Percentiles rank a stretch among this genome's conserved stretches.
These are phyloP conservation scores for Dentipellis sp. DNA, from an alignment of 768 basidiomycete genomes.

Conservation along the genomic window DNA sequence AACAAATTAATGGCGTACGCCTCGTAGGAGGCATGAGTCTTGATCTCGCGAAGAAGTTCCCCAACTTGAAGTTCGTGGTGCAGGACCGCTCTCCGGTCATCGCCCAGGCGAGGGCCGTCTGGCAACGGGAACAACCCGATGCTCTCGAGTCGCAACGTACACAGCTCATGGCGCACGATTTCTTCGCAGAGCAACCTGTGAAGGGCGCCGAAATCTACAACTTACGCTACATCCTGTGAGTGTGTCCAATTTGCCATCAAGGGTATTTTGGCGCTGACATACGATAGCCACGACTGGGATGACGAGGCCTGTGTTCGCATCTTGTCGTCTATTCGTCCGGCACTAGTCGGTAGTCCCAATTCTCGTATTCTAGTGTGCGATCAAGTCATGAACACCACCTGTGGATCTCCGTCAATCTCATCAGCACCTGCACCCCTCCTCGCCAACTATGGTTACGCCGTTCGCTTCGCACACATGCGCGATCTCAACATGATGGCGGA, in stretches of 20 bases:
- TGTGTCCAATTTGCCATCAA: background rate
- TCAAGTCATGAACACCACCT: background rate
- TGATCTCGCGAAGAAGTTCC: background rate
- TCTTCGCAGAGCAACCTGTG: background rate
- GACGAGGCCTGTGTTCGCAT: background rate
- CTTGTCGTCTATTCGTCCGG: background rate
- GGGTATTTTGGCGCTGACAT: background rate
- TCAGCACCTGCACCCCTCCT: background rate
- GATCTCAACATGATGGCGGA: conserved; percentile 13
- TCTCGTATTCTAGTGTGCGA: background rate
- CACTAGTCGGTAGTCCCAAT: background rate
- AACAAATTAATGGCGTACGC: background rate
- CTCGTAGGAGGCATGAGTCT: background rate
- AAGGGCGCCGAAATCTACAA: background rate
- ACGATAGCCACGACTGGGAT: background rate
- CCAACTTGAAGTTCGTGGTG: background rate
- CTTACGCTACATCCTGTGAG: background rate
- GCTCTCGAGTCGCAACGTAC: background rate
- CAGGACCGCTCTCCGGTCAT: background rate
- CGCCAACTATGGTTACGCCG: conserved; percentile 6
- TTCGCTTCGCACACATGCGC: conserved; percentile 1
- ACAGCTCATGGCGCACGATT: background rate
- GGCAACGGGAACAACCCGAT: background rate
- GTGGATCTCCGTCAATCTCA: background rate
- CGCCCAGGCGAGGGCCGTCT: background rate